phyloP scores from a whole-genome alignment of 768 basidiomycete genomes.

The Suillus paluster region DNA sequence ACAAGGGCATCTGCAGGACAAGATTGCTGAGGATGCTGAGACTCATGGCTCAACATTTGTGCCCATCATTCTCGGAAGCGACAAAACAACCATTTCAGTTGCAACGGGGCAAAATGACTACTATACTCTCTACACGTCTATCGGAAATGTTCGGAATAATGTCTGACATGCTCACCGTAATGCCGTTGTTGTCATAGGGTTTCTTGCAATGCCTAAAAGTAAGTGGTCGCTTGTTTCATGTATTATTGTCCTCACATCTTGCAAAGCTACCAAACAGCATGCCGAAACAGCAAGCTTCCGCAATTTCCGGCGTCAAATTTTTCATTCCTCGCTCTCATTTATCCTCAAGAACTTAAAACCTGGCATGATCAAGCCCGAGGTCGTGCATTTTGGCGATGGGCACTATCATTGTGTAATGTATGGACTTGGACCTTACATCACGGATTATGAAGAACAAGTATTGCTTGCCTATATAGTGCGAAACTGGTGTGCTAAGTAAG shows the following conservation, averaged over 20 bases:
- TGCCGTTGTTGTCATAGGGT: slow-evolving; percentile 26
- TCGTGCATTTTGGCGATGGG: no score
- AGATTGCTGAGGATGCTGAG: slow-evolving; percentile 4
- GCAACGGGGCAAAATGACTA: slow-evolving; percentile 16
- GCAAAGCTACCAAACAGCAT: slow-evolving; percentile 14
- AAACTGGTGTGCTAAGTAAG: slow-evolving; percentile 41
- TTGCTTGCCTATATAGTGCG: no score
- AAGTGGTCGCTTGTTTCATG: slow-evolving; percentile 6
- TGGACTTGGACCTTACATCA: no score
- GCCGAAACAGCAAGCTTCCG: slow-evolving; percentile 21
- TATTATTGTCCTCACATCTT: background rate
- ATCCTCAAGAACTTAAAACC: slow-evolving; percentile 31
- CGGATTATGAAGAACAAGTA: no score
- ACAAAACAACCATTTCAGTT: slow-evolving; percentile 18
- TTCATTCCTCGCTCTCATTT: slow-evolving; percentile 31
- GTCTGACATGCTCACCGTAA: slow-evolving; percentile 13
- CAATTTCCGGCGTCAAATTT: slow-evolving; percentile 36
- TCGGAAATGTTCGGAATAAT: slow-evolving; percentile 15
- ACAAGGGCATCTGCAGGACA: no score
- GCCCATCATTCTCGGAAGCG: slow-evolving; percentile 15
- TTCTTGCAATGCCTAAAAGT: slow-evolving; percentile 37
- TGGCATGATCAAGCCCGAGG: slow-evolving; percentile 32
- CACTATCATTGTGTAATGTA: no score
- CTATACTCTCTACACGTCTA: slow-evolving; percentile 14
- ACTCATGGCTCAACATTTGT: slow-evolving; percentile 18